These are phyloP conservation scores for Yamagishiella unicocca DNA, from an alignment of 139 green algal genomes.

Conservation along the genomic window DNA sequence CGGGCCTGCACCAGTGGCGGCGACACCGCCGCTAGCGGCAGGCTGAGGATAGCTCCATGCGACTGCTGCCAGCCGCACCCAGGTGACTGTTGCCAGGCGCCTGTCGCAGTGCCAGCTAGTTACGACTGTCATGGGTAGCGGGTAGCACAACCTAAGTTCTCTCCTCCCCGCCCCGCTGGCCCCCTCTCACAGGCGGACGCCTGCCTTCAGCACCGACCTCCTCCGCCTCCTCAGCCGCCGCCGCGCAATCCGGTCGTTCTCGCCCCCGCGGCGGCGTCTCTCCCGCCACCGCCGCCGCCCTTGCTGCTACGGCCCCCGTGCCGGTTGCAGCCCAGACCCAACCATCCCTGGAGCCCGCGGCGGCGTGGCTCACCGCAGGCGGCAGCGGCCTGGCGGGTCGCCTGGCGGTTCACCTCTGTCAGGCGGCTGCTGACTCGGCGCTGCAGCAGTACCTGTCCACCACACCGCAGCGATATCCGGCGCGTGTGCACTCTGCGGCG, in stretches of 20 bases:
- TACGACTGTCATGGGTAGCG: too few relatives aligned
- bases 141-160: too few relatives aligned
- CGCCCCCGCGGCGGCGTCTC: neutral
- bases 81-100: too few relatives aligned
- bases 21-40: too few relatives aligned
- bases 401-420: neutral
- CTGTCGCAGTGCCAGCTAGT: too few relatives aligned
- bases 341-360: neutral
- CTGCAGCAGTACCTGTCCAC: neutral
- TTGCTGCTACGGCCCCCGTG: neutral
- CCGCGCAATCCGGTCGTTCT: neutral
- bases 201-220: too few relatives aligned
- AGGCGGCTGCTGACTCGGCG: neutral
- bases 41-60: too few relatives aligned
- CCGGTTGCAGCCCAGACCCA: too few relatives aligned
- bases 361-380: neutral
- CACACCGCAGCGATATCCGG: slow-evolving; percentile 4
- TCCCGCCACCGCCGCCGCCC: neutral
- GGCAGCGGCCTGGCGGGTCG: slow-evolving; percentile 8
- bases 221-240: neutral
- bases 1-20: too few relatives aligned
- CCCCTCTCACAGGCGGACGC: too few relatives aligned
- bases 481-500: slow-evolving; percentile 15
- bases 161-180: too few relatives aligned
- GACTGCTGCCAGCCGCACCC: too few relatives aligned